Base-by-base conservation (phyloP, 2,329 filamentous ascomycete genomes). In the Phialophora chinensis region DNA sequence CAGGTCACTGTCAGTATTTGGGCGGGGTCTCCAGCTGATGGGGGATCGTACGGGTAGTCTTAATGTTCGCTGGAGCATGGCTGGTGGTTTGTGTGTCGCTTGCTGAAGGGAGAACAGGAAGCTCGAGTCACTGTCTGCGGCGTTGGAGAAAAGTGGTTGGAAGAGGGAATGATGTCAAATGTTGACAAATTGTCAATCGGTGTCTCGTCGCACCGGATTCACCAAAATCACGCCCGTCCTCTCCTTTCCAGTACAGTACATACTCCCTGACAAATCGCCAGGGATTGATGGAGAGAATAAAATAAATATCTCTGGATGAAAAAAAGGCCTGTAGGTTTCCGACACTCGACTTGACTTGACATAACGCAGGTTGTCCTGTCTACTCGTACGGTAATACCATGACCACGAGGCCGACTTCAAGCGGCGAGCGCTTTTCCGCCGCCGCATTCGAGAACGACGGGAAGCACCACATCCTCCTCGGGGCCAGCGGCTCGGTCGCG, bases 401-500 rank as follows among this genome's bases (percentile, higher is more conserved):
- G 64, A 49, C 27, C 20, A 54, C 63, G 17, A 60, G 50, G 23
- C 8, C 64, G 27, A 63, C 66, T 14, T 65, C 31, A n/a, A 50
- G 27, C 42, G 47, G 59, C 44, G 62, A 65, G 47, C 65, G 65
- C 50, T 74, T 74, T 65, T 69, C 71, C 35, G 71, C 72, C 11
- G 67, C 69, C 10, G 64, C 60, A 2, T 62, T 69, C 49, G 62
- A 50, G 49, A 74, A 79, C 58, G 86, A 88, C 73, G 77, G 77
- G 20, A 87, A 86, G 73, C 79, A 78, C 12, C 88, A 91, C 74
- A 80, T 91, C 60, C 82, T 92, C 17, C 83, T 92, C 50, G 87
- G 86, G 44, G 87, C 87, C 47, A 88, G 85, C 35, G 90, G 90
- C 57, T 90, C 90, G 0, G 92, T 96, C n/a, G 93, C 93, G 14